Percentiles rank a stretch among this genome's conserved stretches.
phyloP scores from a whole-genome alignment of 1,139 yeast species.

The Scheffersomyces quercinus region DNA sequence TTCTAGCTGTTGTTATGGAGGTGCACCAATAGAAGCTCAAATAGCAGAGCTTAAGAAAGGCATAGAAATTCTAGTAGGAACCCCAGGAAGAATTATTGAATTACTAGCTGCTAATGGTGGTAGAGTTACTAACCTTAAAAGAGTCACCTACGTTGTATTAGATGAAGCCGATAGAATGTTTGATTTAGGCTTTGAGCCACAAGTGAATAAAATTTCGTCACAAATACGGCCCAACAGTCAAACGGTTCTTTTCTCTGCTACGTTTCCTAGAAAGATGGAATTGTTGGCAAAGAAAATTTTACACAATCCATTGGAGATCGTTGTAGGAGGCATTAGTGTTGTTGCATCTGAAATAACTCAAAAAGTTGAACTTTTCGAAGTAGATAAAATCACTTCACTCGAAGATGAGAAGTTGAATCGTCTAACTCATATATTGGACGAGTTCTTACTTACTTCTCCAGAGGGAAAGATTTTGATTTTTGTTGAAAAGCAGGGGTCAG shows the following conservation, averaged over 20 bases:
- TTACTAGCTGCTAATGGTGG: constrained; percentile 83
- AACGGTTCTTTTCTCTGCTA: constrained; percentile 92
- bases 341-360: constrained; percentile 85
- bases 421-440: constrained; percentile 55
- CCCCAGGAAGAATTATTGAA: constrained; percentile 96
- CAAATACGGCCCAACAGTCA: constrained; percentile 86
- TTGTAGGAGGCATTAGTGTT: constrained; percentile 79
- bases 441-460: constrained; percentile 26
- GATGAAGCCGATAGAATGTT: constrained; percentile 98
- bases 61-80: constrained; percentile 81
- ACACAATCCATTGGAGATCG: constrained; percentile 66
- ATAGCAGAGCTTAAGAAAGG: constrained; percentile 80
- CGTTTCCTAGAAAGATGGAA: constrained; percentile 84
- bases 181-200: constrained; percentile 98
- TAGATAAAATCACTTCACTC: constrained; percentile 1
- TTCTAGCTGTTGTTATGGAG: constrained; percentile 91
- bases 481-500: constrained; percentile 83
- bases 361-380: constrained; percentile 57
- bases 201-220: constrained; percentile 76
- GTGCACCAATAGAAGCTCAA: constrained; percentile 79
- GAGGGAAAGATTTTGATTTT: constrained; percentile 70
- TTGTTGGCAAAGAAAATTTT: constrained; percentile 66
- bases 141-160: constrained; percentile 79
- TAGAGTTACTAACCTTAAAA: constrained; percentile 62
- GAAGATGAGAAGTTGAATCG: constrained; percentile 48